Percentiles rank a stretch among this genome's conserved stretches.
Conservation (phyloP, 768 basidiomycete genomes). For the Boletus pseudo-olivaceus region DNA sequence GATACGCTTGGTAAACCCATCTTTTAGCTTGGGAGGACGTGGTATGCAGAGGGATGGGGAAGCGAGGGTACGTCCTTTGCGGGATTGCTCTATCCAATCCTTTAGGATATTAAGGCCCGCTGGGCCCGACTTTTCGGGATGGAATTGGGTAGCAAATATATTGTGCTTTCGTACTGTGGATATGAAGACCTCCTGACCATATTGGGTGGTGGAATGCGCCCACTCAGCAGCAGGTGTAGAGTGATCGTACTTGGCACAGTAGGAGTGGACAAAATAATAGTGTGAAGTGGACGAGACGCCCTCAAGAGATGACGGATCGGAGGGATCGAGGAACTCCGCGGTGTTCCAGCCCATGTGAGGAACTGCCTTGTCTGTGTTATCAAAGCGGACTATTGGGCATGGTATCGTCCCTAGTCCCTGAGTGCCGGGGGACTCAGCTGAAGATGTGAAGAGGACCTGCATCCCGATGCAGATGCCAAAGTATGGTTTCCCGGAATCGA, state of each 20-base stretch:
- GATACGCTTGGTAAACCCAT: conserved; percentile 88
- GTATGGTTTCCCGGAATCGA: conserved; percentile 86
- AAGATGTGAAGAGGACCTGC: conserved; percentile 90
- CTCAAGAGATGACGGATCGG: conserved; percentile 38
- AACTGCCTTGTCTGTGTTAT: conserved; percentile 72
- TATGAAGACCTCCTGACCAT: conserved; percentile 90
- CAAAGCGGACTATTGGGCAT: conserved; percentile 73
- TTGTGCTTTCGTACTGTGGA: conserved; percentile 80
- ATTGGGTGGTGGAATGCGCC: conserved; percentile 85
- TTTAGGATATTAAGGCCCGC: conserved; percentile 81
- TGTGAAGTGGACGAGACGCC: conserved; percentile 53
- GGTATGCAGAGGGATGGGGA: conserved; percentile 31
- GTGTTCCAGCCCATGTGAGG: conserved; percentile 99
- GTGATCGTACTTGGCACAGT: conserved; percentile 73
- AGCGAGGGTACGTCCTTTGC: conserved; percentile 35
- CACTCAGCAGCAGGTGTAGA: conserved; percentile 61
- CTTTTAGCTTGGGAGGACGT: conserved; percentile 41
- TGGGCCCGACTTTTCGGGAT: conserved; percentile 94
- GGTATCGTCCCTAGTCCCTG: conserved; percentile 85
- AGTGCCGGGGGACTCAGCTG: conserved; percentile 65
- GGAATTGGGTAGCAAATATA: conserved; percentile 93
- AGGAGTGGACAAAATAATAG: conserved; percentile 99
- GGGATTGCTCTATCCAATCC: conserved; percentile 69
- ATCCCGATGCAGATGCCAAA: conserved; percentile 99
- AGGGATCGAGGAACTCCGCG: conserved; percentile 54